These are phyloP conservation scores for Diplotaxis tenuifolia DNA, from an alignment of 345 rosid genomes.

Conservation along the genomic window DNA sequence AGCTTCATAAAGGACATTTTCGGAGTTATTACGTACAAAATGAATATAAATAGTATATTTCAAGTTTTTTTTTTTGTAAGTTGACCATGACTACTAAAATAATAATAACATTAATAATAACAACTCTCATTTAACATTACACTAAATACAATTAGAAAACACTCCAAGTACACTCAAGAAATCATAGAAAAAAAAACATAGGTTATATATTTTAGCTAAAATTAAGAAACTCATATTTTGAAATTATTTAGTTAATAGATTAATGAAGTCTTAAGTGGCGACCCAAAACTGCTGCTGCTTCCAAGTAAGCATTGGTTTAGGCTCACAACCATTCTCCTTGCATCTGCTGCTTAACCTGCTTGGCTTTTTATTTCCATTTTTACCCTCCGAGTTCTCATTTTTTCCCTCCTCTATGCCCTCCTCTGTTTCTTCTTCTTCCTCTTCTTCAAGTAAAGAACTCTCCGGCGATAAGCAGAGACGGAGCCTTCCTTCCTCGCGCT, in stretches of 20 bases:
- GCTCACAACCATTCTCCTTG: conserved; percentile 49
- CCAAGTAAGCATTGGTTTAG: conserved; percentile 51
- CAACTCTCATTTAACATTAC: conserved; percentile 14
- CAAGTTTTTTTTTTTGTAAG: not conserved
- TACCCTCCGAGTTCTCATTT: conserved; percentile 36
- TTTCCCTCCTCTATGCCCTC: conserved; percentile 15
- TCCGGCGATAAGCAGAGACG: conserved; percentile 44
- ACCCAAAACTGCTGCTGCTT: conserved; percentile 55
- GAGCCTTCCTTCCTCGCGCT: conserved; percentile 76
- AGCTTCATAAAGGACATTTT: conserved; percentile 15
- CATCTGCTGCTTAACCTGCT: conserved; percentile 50
- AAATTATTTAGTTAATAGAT: not conserved
- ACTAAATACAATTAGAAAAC: conserved; percentile 1
- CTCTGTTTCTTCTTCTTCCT: conserved; percentile 29
- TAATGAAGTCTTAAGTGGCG: conserved; percentile 38
- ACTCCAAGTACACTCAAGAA: conserved; percentile 8
- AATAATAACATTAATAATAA: not conserved
- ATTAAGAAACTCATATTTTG: not conserved
- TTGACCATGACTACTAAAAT: not conserved
- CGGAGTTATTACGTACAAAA: not conserved
- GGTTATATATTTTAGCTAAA: not conserved
- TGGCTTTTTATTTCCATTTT: conserved; percentile 43
- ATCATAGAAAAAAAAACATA: not conserved
- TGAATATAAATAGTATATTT: not conserved
- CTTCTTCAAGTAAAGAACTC: not conserved